Evolutionary conservation across 345 rosid species (phyloP), one percentile per base, ranked within the genome.

Genomic region (Aethionema arabicum): DNA sequence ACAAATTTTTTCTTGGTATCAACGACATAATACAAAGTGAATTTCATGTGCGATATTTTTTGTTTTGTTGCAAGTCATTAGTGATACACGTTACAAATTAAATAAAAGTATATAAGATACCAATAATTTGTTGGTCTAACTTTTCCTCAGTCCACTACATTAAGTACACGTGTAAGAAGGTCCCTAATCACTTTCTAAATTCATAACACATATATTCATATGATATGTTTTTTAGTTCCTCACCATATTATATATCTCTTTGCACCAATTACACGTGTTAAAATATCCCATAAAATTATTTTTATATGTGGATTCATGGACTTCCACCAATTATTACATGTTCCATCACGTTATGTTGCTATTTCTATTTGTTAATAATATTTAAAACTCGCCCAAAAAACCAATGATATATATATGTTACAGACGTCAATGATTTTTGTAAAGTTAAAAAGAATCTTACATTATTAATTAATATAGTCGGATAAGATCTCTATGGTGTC

Each of bases 311-410:
- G 43, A 39, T 66, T 43, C 16, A 21, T 35, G 32, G 33, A 14
- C 2, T 21, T 21, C 27, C 71, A 49, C 65, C 65, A 67, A 57
- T 57, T 11, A 58, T 67, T 49, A 32, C 51, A 57, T 50, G 51
- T 49, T 57, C 37, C 21, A 57, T 32, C 71, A 49, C 64, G 36
- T 66, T 56, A 16, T 40, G 63, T 33, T 56, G 48, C 33, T 32
- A 27, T 38, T 66, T 37, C 31, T 27, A 56, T 13, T 36, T 27
- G 12, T 30, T 21, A 21, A 21, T 21, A 21, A 21, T 21, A 21
- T n/a, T n/a, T n/a, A n/a, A n/a, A n/a, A 21, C 27, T 21, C 27
- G 27, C 27, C 2, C 27, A 1, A 21, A 21, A 21, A 21, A 21
- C 27, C 27, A 21, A 21, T 21, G 27, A 21, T 21, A 21, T 21